Base-by-base conservation (phyloP, 176 grass and related monocot species). In the Secale cereale region DNA sequence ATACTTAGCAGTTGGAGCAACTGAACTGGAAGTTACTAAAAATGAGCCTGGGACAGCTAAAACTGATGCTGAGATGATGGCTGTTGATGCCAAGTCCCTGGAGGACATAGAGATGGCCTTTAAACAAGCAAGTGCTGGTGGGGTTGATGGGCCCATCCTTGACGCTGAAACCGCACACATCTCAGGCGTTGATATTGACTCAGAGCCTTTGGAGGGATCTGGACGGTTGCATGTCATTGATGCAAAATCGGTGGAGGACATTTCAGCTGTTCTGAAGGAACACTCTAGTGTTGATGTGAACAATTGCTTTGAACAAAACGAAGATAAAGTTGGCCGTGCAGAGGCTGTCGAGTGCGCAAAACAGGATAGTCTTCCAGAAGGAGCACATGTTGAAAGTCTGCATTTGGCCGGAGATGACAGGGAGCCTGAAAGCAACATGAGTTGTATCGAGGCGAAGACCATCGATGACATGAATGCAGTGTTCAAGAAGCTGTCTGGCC, bases 221-320 rank as follows among this genome's bases (percentile, higher is more conserved):
- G 81, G 25, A 61, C 74, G 82, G 29, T 73, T 92, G 54, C 81
- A 90, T 80, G 83, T 85, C 41, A 69, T 94, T 79, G 89, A 95
- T 62, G 87, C 89, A 83, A 98, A 89, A 91, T 98, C 91, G 30
- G 48, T 90, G 12, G 69, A 89, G 2, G 85, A 98, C 65, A 90
- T 93, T 33, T 56, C 80, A 73, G 76, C 80, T 68, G 85, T 87
- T 88, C 83, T 88, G 15, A 69, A 83, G 74, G 79, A 80, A 28
- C 65, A 87, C 28, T 83, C 74, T 74, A 63, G 66, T 76, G 35
- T 56, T 10, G 25, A 63, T 80, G 25, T 13, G 17, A 77, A 83
- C 56, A 86, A 52, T 59, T 76, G 6, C 74, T 73, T 84, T 12
- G 76, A 92, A 92, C 67, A 79, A 54, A 70, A 27, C 6, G 56